Evolutionary conservation across 225 moss, liverwort and hornwort genomes (phyloP).

Genomic region (Physcomitrellopsis africana): DNA sequence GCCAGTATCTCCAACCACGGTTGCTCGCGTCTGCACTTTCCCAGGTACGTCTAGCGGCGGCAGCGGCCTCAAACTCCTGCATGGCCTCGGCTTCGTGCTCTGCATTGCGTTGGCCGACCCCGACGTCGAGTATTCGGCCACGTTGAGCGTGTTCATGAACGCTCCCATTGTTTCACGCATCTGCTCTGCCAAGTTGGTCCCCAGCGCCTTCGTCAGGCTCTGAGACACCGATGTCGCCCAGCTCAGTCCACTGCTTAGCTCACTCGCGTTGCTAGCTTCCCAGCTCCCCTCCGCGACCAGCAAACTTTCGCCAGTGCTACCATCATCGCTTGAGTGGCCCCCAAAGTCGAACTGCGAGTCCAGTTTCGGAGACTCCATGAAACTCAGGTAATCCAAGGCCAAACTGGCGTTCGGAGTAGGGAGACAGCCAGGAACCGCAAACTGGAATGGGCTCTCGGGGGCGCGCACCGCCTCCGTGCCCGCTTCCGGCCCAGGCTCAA

Average conservation of each 20-base stretch:
- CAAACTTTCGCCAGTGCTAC: background rate
- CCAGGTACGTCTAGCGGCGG: slow-evolving; percentile 26
- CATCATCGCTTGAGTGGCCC: slow-evolving; percentile 22
- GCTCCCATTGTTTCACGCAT: slow-evolving; percentile 18
- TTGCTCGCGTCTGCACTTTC: background rate
- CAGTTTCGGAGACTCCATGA: too few relatives aligned
- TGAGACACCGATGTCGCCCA: slow-evolving; percentile 28
- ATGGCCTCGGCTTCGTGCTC: slow-evolving; percentile 21
- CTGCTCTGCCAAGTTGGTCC: slow-evolving; percentile 21
- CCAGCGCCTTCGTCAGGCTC: slow-evolving; percentile 34
- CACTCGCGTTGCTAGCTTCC: background rate
- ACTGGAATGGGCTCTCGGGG: slow-evolving; percentile 32
- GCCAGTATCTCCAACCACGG: background rate
- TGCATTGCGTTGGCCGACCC: background rate
- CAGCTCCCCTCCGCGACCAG: too few relatives aligned
- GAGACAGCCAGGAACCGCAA: slow-evolving; percentile 41
- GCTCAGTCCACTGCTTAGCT: background rate
- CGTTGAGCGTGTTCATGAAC: slow-evolving; percentile 1
- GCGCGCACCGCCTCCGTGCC: background rate
- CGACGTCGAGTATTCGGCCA: slow-evolving; percentile 1
- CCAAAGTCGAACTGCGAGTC: background rate
- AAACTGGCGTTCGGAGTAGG: slow-evolving; percentile 24
- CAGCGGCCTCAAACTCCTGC: slow-evolving; percentile 32
- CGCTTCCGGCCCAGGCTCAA: slow-evolving; percentile 4
- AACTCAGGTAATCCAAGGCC: background rate